phyloP scores from a whole-genome alignment of 2,329 filamentous ascomycete genomes.

The Fusarium clavum region DNA sequence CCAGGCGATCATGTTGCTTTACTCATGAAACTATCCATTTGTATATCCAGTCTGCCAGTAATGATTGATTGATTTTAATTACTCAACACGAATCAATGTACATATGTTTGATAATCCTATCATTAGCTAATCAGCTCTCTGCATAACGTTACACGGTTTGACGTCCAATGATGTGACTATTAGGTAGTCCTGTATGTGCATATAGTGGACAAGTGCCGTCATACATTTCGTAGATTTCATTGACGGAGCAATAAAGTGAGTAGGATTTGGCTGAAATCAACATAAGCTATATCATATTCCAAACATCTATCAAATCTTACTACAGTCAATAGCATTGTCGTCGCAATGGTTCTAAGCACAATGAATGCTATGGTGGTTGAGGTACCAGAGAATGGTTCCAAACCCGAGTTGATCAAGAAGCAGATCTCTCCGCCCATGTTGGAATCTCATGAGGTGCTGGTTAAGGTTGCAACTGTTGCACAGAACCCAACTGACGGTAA shows the following conservation, averaged over 20 bases:
- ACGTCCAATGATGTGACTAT: constrained; percentile 6
- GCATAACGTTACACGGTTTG: background rate
- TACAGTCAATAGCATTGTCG: background rate
- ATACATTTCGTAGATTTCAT: constrained; percentile 1
- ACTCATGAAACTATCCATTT: background rate
- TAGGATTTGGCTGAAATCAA: background rate
- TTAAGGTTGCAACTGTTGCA: constrained; percentile 40
- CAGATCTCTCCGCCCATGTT: constrained; percentile 18
- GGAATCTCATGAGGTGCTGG: constrained; percentile 40
- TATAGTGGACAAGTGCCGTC: constrained; percentile 2
- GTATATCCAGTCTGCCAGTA: background rate
- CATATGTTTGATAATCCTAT: background rate
- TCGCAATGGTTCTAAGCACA: constrained; percentile 24
- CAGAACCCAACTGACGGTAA: constrained; percentile 47
- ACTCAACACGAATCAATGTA: background rate
- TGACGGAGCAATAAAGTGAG: background rate
- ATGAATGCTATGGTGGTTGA: constrained; percentile 37
- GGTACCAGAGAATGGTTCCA: constrained; percentile 26
- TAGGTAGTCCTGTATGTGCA: background rate
- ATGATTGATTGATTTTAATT: background rate
- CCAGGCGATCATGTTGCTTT: no score
- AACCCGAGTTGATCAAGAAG: constrained; percentile 31
- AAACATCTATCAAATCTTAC: background rate
- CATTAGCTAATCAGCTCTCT: background rate
- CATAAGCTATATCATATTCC: background rate